Evolutionary conservation across 2,329 filamentous ascomycete species (phyloP).

Genomic region (Bipolaris cookei): DNA sequence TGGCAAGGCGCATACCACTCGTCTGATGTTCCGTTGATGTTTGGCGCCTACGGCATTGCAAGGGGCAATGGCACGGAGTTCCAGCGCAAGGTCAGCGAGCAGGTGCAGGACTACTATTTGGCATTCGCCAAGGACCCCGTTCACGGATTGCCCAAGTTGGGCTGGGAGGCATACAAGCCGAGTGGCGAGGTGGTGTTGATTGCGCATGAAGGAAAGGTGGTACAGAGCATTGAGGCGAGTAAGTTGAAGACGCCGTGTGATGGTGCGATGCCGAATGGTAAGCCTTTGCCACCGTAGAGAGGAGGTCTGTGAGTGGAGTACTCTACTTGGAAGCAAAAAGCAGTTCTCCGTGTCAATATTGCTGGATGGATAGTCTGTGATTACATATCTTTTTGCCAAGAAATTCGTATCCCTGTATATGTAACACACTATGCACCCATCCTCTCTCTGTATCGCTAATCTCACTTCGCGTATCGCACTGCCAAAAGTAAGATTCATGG

Average conservation of each 20-base stretch:
- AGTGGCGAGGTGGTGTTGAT: conserved; percentile 33
- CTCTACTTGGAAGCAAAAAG: neutral
- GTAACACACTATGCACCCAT: neutral
- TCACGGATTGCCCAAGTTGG: conserved; percentile 36
- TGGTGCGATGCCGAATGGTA: conserved; percentile 11
- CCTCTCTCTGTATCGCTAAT: neutral
- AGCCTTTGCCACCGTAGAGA: conserved; percentile 8
- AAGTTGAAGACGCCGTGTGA: conserved; percentile 30
- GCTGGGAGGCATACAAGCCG: conserved; percentile 43
- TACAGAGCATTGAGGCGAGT: conserved; percentile 26
- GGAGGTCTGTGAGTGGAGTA: neutral
- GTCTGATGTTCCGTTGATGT: conserved; percentile 43
- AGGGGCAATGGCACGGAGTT: conserved; percentile 36
- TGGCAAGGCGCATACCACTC: conserved; percentile 49
- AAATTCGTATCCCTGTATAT: neutral
- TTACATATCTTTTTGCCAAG: neutral
- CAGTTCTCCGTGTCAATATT: no score
- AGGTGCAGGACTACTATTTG: conserved; percentile 49
- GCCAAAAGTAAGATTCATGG: neutral
- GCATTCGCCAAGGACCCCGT: conserved; percentile 46
- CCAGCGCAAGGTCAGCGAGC: conserved; percentile 40
- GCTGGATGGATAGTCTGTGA: neutral
- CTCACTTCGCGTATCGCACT: neutral
- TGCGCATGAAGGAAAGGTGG: conserved; percentile 24
- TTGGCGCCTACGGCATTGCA: conserved; percentile 43